Conservation (phyloP, 768 basidiomycete species). For the Boletus vinaceobasis region DNA sequence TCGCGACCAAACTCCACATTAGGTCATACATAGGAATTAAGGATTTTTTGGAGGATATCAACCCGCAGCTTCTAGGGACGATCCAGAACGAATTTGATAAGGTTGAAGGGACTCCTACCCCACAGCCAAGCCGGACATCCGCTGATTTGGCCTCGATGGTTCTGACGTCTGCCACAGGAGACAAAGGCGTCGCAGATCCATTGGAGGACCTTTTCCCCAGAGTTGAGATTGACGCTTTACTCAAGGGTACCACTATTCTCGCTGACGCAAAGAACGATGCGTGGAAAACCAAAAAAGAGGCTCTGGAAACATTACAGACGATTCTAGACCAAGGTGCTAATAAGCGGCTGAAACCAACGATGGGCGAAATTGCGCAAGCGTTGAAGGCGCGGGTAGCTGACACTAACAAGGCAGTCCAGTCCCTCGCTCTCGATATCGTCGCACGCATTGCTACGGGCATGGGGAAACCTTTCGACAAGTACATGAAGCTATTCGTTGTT, state of each 20-base stretch:
- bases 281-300: slow-evolving; percentile 97
- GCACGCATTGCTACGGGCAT: slow-evolving; percentile 88
- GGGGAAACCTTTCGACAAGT: slow-evolving; percentile 94
- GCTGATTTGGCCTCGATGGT: slow-evolving; percentile 64
- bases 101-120: slow-evolving; percentile 70
- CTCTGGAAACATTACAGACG: slow-evolving; percentile 77
- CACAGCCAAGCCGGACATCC: slow-evolving; percentile 75
- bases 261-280: slow-evolving; percentile 86
- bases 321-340: slow-evolving; percentile 89
- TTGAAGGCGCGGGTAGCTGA: slow-evolving; percentile 87
- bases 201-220: slow-evolving; percentile 94
- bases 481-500: slow-evolving; percentile 69
- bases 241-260: slow-evolving; percentile 80
- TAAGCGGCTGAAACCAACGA: slow-evolving; percentile 84
- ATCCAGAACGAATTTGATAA: slow-evolving; percentile 93
- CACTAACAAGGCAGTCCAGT: slow-evolving; percentile 92
- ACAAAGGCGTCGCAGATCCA: slow-evolving; percentile 53
- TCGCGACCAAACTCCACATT: not conserved
- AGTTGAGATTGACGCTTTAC: slow-evolving; percentile 83
- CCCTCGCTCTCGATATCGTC: slow-evolving; percentile 85
- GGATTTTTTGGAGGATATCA: slow-evolving; percentile 90
- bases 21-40: slow-evolving; percentile 66
- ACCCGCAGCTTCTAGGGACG: slow-evolving; percentile 87
- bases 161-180: slow-evolving; percentile 40
- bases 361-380: slow-evolving; percentile 90